Base-by-base conservation (phyloP, 164 flowering plant species). In the Chloranthus sessilifolius region DNA sequence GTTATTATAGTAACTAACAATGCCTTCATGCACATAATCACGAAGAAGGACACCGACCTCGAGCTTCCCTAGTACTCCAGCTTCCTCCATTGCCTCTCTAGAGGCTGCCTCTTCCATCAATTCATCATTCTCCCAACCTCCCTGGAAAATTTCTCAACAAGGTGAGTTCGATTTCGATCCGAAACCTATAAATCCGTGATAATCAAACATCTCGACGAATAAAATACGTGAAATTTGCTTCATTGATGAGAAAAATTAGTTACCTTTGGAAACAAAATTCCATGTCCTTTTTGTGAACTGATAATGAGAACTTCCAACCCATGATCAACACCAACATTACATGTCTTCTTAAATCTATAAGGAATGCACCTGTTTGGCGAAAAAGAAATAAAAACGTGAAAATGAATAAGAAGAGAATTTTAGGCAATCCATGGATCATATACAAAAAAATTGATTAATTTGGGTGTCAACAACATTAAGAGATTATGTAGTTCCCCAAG, bases 51-150 rank as follows among this genome's bases (percentile, higher is more conserved):
- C 6, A 43, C 56, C 37, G 8, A 59, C 86, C 82, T 74, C 65
- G 33, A 85, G 50, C 30, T 51, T 46, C 14, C 95, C 95, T 2
- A 0, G 4, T 0, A 86, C 90, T 3, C 95, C 95, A 7, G 95
- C 95, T 62, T 86, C 95, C 62, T 86, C 95, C 0, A 69, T 2
- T 1, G 86, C 74, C 57, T 86, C 95, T 21, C 95, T 50, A 19
- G 19, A 16, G 15, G 86, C 95, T 0, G 90, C 95, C 8, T 67
- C 74, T 58, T 58, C 59, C 15, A 55, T 73, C 35, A 79, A 40
- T 62, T 86, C 95, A 74, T 86, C 88, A 0, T 6, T 30, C 59
- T 86, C 95, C 91, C 95, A 86, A 47, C 95, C 95, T 43, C 95
- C 95, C 85, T 85, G 72, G 19, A 37, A 30, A 28, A 29, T 3